Evolutionary conservation across 768 basidiomycete genomes (phyloP).

Genomic region (Naganishia kalamii): DNA sequence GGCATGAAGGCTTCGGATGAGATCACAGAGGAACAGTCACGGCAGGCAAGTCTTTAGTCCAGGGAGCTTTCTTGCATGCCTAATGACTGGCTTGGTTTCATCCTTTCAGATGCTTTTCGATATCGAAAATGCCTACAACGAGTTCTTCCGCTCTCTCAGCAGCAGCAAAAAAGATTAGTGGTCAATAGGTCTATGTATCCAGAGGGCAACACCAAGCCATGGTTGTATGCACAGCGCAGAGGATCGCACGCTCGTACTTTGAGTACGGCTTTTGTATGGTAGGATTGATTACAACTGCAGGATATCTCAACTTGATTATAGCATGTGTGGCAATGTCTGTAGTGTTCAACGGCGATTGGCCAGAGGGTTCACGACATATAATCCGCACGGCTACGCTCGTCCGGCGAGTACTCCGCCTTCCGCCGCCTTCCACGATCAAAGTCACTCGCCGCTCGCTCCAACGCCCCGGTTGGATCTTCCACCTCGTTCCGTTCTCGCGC

Average conservation of each 20-base stretch:
- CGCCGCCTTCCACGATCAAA: constrained; percentile 9
- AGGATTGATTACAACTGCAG: no score
- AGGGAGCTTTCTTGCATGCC: neutral
- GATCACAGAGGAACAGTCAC: constrained; percentile 85
- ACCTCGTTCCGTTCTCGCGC: constrained; percentile 13
- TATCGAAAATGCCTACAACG: constrained; percentile 89
- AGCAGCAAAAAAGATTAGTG: neutral
- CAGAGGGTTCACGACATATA: neutral
- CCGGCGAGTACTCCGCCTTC: constrained; percentile 10
- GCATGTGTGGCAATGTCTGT: neutral
- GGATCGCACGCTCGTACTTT: no score
- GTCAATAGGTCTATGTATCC: neutral
- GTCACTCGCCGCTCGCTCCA: neutral
- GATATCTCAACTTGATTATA: no score
- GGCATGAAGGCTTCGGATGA: constrained; percentile 96
- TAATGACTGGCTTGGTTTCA: neutral
- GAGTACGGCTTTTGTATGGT: no score
- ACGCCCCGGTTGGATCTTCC: constrained; percentile 4
- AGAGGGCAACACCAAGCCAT: no score
- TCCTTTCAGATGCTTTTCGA: constrained; percentile 75
- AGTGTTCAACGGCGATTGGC: neutral
- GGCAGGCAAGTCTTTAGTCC: constrained; percentile 60
- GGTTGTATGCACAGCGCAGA: constrained; percentile 2
- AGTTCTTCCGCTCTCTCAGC: constrained; percentile 60
- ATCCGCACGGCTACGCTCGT: neutral